phyloP scores from a whole-genome alignment of 106 monocot genomes.

The Dioscorea dumetorum region DNA sequence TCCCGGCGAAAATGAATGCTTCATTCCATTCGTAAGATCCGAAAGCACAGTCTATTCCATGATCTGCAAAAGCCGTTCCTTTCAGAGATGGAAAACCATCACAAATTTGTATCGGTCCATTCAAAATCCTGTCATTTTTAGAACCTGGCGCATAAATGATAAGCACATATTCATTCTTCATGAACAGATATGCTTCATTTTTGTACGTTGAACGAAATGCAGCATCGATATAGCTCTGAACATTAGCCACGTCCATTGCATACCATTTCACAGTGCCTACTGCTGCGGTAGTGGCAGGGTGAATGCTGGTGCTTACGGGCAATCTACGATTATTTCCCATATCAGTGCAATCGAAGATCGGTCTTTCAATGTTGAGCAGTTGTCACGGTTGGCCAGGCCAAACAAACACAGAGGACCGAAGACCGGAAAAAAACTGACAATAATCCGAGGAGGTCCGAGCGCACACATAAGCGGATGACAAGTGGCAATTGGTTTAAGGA shows the following conservation, averaged over 20 bases:
- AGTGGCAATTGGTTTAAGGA: no score
- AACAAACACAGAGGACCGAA: no score
- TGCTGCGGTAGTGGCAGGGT: not conserved
- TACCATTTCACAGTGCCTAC: not conserved
- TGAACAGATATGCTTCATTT: not conserved
- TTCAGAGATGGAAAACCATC: not conserved
- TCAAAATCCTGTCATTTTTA: not conserved
- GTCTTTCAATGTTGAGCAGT: not conserved
- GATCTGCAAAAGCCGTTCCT: not conserved
- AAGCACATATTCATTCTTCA: not conserved
- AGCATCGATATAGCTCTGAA: not conserved
- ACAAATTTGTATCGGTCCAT: not conserved
- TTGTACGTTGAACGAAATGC: not conserved
- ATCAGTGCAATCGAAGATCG: not conserved
- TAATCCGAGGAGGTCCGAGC: no score
- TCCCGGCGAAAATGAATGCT: not conserved
- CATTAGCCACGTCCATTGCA: not conserved
- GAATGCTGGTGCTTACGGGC: not conserved
- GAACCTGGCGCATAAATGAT: not conserved
- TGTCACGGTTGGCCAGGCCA: no score
- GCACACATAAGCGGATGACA: no score
- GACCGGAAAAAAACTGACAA: no score
- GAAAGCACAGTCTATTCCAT: slow-evolving; percentile 4
- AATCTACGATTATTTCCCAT: not conserved
- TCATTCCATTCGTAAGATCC: not conserved